Evolutionary conservation across 2,329 filamentous ascomycete species (phyloP).

Genomic region (Colletotrichum orchidophilum): DNA sequence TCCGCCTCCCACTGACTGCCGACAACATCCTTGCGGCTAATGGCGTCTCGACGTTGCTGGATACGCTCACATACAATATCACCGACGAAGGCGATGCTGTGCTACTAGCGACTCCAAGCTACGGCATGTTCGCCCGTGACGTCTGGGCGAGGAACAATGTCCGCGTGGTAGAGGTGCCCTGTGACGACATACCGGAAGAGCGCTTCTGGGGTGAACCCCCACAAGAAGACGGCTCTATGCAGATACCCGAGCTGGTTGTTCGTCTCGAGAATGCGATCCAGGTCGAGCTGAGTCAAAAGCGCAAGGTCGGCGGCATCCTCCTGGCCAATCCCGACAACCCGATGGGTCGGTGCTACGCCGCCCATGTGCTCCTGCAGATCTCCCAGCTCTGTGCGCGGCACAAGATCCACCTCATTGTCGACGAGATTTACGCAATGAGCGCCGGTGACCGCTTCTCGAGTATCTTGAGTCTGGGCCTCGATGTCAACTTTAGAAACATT

Average conservation of each 20-base stretch:
- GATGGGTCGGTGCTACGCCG: conserved; percentile 13
- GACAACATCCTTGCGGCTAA: conserved; percentile 17
- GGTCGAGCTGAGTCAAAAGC: neutral
- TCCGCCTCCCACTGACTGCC: neutral
- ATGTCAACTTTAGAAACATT: conserved; percentile 3
- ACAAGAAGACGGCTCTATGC: neutral
- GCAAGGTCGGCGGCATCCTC: neutral
- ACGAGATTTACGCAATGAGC: conserved; percentile 19
- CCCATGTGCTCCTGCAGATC: conserved; percentile 3
- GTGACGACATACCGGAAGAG: conserved; percentile 25
- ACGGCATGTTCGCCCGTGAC: neutral
- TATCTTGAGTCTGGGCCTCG: conserved; percentile 18
- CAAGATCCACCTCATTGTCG: conserved; percentile 13
- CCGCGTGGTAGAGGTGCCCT: conserved; percentile 10
- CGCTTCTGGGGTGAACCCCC: neutral
- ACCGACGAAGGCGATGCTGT: conserved; percentile 6
- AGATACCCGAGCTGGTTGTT: neutral
- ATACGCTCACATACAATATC: conserved; percentile 2
- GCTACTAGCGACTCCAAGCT: conserved; percentile 7
- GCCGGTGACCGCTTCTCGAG: neutral
- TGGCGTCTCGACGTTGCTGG: neutral
- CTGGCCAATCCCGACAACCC: conserved; percentile 19
- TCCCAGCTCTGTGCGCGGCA: conserved; percentile 10
- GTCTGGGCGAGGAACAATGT: conserved; percentile 6
- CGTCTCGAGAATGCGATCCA: conserved; percentile 3